A percentile compares a stretch with the other conserved stretches of the same genome.
These are phyloP conservation scores for Periconia sp. DNA, from an alignment of 2,329 filamentous ascomycete genomes.

Conservation along the genomic window DNA sequence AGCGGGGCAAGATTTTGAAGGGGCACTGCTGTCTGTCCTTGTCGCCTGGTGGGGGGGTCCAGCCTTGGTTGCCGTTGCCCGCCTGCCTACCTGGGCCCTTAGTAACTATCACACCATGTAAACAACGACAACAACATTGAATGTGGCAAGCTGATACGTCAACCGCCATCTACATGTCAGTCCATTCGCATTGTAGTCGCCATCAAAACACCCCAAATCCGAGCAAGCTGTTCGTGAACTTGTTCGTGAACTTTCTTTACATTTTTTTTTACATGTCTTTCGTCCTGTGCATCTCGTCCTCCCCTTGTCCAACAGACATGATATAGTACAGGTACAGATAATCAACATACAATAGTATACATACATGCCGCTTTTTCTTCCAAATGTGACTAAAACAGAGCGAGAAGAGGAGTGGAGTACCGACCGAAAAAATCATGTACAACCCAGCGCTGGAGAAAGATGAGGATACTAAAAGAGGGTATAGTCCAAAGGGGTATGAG, in stretches of 20 bases:
- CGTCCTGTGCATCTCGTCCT: conserved; percentile 32
- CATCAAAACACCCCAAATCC: no score
- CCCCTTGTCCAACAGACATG: conserved; percentile 31
- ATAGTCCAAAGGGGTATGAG: conserved; percentile 35
- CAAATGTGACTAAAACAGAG: conserved; percentile 25
- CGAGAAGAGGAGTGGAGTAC: conserved; percentile 41
- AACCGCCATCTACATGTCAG: no score
- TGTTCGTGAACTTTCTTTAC: neutral
- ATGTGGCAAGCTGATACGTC: no score
- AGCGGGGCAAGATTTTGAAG: conserved; percentile 19
- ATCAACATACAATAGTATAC: conserved; percentile 1
- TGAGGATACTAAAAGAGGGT: conserved; percentile 34
- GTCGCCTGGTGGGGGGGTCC: conserved; percentile 21
- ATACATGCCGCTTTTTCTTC: conserved; percentile 28
- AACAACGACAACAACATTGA: no score
- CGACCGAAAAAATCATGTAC: conserved; percentile 37
- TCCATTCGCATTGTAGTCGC: no score
- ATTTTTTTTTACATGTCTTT: conserved; percentile 24
- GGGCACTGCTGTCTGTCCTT: neutral
- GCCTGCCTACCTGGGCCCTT: neutral
- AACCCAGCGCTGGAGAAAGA: conserved; percentile 34
- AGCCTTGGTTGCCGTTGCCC: neutral
- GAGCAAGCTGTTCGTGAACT: conserved; percentile 1
- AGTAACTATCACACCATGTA: no score
- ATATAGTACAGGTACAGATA: conserved; percentile 1